These are phyloP conservation scores for Paramecium pentaurelia DNA, from an alignment of 73 alveolate genomes.

Conservation along the genomic window DNA sequence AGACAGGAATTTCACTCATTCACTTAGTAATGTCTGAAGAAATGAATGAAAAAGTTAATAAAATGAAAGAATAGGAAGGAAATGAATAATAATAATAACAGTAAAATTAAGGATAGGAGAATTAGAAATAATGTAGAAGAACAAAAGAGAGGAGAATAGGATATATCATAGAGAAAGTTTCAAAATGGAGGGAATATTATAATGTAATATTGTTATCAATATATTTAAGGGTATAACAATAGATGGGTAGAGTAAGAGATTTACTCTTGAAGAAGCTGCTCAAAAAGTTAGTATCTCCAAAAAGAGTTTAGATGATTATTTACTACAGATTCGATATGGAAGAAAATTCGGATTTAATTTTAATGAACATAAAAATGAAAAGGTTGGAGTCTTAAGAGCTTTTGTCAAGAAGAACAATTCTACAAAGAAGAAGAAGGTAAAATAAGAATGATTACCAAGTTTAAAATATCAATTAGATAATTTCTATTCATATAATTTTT, in stretches of 20 bases:
- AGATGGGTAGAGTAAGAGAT: conserved; percentile 45
- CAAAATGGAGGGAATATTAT: conserved; percentile 96
- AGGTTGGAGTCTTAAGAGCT: conserved; percentile 93
- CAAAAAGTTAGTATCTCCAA: conserved; percentile 84
- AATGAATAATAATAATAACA: neutral
- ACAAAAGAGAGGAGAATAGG: conserved; percentile 98
- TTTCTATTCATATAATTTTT: neutral
- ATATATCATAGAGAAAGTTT: conserved; percentile 93
- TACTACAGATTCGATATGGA: conserved; percentile 76
- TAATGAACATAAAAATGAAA: conserved; percentile 95
- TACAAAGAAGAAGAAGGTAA: neutral
- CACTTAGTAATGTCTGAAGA: conserved; percentile 59
- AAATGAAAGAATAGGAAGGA: conserved; percentile 45
- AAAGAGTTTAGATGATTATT: conserved; percentile 94
- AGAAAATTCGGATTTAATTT: conserved; percentile 93
- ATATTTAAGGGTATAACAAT: conserved; percentile 59
- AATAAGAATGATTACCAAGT: neutral
- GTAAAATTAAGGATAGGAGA: conserved; percentile 45
- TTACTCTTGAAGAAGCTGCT: conserved; percentile 95
- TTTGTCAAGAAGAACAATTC: conserved; percentile 83
- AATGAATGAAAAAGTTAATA: conserved; percentile 52
- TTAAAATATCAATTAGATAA: neutral
- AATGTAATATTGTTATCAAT: conserved; percentile 79
- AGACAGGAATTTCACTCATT: conserved; percentile 30
- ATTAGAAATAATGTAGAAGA: conserved; percentile 64